Base-by-base conservation (phyloP, 2,329 filamentous ascomycete species). In the Penicillium decumbens region DNA sequence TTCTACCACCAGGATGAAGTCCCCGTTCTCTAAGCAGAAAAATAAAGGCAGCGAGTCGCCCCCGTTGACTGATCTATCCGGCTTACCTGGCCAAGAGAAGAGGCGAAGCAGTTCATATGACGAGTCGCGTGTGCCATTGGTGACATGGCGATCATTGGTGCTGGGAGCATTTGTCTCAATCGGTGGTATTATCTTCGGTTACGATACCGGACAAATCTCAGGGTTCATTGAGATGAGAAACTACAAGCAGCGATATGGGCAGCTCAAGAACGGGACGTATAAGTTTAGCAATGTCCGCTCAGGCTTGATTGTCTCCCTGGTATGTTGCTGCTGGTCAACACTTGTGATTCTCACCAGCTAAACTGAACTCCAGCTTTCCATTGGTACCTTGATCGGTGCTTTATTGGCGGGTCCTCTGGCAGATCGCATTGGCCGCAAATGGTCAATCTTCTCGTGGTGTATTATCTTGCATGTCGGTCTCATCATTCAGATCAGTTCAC, bases 111-210 rank as follows among this genome's bases (percentile, higher is more conserved):
- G 47, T 20, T 52, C 41, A 3, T 23, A 53, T 6, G 56, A 67
- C n/a, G 65, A 71, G 42, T 61, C 59, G 0, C 56, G 41, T 1
- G 52, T 70, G 2, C 68, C 68, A 13, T 57, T 58, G 33, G 52
- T 74, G 12, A 75, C 72, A 13, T 62, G 65, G 57, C 63, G 67
- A 9, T 68, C 71, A 2, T 56, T 70, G 25, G 41, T 64, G 23
- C 68, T 75, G 60, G 71, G 69, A 4, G 58, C 71, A 2, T 68
- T 74, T 48, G 70, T 74, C n/a, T 75, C 72, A 0, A 75, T 75
- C 61, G 72, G 73, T 28, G 73, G 73, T 45, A 65, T 75, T 15
- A 69, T 74, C 18, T 73, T 72, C 43, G 70, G 72, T 13, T 73
- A 72, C 45, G 70, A 74, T 43, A 74, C 73, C 13, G 70, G 73